Conservation (phyloP, 2,329 filamentous ascomycete genomes). For the Fusarium concolor region DNA sequence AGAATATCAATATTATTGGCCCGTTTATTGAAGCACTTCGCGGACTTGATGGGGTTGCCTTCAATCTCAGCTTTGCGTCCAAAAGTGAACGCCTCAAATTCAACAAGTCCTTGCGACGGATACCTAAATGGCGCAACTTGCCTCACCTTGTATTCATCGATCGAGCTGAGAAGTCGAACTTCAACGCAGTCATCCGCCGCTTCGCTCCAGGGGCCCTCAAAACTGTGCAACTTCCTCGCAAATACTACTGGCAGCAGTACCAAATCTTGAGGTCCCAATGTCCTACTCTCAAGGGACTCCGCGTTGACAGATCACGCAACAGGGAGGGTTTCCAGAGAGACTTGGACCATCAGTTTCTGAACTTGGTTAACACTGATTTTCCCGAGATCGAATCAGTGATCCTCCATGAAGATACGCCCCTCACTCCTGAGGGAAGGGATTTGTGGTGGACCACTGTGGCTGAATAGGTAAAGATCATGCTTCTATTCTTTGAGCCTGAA, state of each 20-base stretch:
- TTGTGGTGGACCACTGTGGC: too few species aligned
- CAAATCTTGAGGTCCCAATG: not conserved
- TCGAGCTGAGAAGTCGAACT: too few species aligned
- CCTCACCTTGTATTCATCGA: not conserved
- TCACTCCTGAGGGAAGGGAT: too few species aligned
- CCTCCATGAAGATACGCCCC: not conserved
- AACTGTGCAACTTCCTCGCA: not conserved
- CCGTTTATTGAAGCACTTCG: too few species aligned
- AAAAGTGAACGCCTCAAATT: not conserved
- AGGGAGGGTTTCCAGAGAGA: too few species aligned
- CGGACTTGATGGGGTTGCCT: too few species aligned
- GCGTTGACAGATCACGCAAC: not conserved
- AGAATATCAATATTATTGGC: too few species aligned
- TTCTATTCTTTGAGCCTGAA: rapidly evolving
- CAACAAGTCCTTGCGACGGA: not conserved
- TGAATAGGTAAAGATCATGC: too few species aligned
- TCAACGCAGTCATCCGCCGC: not conserved
- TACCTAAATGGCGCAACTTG: rapidly evolving
- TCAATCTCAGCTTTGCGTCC: too few species aligned
- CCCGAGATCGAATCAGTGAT: not conserved
- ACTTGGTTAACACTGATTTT: not conserved
- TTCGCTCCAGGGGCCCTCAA: rapidly evolving
- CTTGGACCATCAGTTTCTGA: not conserved
- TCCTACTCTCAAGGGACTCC: not conserved
- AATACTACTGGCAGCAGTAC: not conserved